phyloP scores from a whole-genome alignment of 306 rosid genomes.

The Amphicarpaea edgeworthii region DNA sequence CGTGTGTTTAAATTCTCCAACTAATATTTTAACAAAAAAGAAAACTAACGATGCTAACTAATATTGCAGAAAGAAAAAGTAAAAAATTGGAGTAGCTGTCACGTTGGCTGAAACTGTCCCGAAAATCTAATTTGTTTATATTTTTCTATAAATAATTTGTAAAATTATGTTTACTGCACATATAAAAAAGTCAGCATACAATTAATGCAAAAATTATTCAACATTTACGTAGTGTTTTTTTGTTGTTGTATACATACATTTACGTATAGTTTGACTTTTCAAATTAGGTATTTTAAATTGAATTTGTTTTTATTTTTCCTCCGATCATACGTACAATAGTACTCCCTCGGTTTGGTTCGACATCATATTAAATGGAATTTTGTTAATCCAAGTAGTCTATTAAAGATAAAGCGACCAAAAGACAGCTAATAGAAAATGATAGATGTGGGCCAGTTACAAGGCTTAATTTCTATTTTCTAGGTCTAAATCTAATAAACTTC shows the following conservation, averaged over 20 bases:
- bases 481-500: too few relatives aligned
- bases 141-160: neutral
- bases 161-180: neutral
- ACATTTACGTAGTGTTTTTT: neutral
- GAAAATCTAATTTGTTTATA: too few relatives aligned
- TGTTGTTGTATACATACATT: too few relatives aligned
- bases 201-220: neutral
- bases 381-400: neutral
- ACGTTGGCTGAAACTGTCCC: too few relatives aligned
- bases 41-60: too few relatives aligned
- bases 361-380: slow-evolving; percentile 1
- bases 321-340: too few relatives aligned
- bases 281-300: neutral
- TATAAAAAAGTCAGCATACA: neutral
- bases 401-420: neutral
- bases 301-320: neutral
- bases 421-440: slow-evolving; percentile 11
- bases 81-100: too few relatives aligned
- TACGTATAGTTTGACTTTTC: neutral
- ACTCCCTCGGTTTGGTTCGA: neutral
- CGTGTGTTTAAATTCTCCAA: too few relatives aligned
- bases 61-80: too few relatives aligned
- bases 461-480: too few relatives aligned
- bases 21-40: too few relatives aligned
- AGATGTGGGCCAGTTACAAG: slow-evolving; percentile 5